phyloP scores from a whole-genome alignment of 768 basidiomycete genomes.

The Baorangia bicolor region DNA sequence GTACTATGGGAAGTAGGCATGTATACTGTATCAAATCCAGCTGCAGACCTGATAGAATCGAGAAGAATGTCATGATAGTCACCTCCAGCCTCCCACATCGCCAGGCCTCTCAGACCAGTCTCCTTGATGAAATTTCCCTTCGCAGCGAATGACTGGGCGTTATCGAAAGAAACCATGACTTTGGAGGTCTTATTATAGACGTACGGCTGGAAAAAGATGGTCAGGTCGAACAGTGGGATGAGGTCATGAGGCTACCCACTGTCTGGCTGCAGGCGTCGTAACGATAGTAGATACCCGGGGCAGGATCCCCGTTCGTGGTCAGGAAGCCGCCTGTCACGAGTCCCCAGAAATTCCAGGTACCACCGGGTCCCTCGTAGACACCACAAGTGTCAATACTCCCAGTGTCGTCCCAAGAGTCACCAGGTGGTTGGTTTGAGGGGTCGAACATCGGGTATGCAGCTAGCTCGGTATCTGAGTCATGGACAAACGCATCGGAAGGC shows the following conservation, averaged over 20 bases:
- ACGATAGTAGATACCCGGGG: conserved; percentile 47
- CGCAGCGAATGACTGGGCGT: conserved; percentile 51
- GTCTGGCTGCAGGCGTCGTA: conserved; percentile 69
- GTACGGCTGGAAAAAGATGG: conserved; percentile 45
- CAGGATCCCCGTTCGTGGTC: conserved; percentile 24
- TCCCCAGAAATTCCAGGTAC: conserved; percentile 59
- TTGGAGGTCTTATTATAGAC: conserved; percentile 54
- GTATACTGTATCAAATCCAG: background rate
- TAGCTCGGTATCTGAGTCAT: conserved; percentile 35
- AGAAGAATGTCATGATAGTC: conserved; percentile 59
- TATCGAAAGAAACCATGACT: conserved; percentile 63
- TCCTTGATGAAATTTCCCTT: conserved; percentile 60
- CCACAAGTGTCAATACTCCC: conserved; percentile 60
- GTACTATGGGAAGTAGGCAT: too few species aligned
- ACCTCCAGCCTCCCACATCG: conserved; percentile 68
- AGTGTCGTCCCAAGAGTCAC: conserved; percentile 42
- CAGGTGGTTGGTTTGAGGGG: background rate
- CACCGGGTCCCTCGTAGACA: conserved; percentile 42
- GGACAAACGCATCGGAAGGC: conserved; percentile 34
- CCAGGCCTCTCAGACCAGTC: conserved; percentile 56
- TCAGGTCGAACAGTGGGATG: background rate
- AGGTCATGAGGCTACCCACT: conserved; percentile 37
- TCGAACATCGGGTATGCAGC: conserved; percentile 51
- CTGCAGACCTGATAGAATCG: conserved; percentile 45
- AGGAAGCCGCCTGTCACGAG: conserved; percentile 57